phyloP scores from a whole-genome alignment of 108 stramenopile species.

The Skeletonema menzelii region DNA sequence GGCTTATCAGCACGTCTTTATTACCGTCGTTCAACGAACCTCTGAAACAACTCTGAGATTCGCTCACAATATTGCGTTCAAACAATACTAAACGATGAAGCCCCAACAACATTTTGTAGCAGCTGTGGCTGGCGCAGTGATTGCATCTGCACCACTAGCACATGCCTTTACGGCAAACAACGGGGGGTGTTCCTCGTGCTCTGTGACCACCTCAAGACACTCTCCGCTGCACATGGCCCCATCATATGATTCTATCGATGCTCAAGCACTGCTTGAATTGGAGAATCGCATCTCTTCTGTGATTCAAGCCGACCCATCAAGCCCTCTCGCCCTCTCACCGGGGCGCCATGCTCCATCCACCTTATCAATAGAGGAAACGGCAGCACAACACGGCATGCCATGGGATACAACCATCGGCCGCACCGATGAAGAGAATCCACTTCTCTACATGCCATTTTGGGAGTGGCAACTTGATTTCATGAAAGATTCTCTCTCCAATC shows the following conservation, averaged over 20 bases:
- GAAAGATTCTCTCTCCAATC: conserved; percentile 65
- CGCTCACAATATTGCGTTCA: neutral
- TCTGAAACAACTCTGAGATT: neutral
- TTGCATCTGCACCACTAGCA: neutral
- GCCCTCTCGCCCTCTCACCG: conserved; percentile 8
- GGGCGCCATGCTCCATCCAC: conserved; percentile 29
- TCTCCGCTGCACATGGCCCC: conserved; percentile 1
- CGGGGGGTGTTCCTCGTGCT: neutral
- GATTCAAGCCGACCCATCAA: neutral
- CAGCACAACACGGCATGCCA: conserved; percentile 77
- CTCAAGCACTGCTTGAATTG: neutral
- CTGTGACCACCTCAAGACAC: neutral
- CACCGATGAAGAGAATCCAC: conserved; percentile 46
- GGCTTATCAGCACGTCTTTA: neutral
- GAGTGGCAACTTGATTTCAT: conserved; percentile 86
- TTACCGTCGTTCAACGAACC: neutral
- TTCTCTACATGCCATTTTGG: conserved; percentile 91
- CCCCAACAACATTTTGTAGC: neutral
- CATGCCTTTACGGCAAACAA: neutral
- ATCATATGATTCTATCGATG: conserved; percentile 1
- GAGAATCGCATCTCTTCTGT: conserved; percentile 1
- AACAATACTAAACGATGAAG: neutral
- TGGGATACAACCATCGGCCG: conserved; percentile 74
- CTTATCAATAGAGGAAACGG: conserved; percentile 45
- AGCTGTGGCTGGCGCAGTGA: neutral